Conservation (phyloP, 805 yeast species). For the Suhomyces faveliae region DNA sequence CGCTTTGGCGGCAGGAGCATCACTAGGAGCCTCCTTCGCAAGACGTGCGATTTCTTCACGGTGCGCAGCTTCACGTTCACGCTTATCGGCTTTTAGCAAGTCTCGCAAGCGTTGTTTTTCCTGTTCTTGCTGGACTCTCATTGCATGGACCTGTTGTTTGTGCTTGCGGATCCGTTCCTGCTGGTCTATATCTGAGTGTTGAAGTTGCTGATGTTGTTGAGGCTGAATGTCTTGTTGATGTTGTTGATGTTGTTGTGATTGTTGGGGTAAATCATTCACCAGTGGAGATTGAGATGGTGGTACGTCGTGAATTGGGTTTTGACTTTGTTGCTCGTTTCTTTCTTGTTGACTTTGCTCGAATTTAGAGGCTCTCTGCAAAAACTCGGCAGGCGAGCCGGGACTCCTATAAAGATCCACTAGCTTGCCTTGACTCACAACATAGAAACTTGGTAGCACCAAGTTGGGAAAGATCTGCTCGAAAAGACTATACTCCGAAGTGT, state of each 20-base stretch:
- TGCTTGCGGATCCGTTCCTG: slow-evolving; percentile 5
- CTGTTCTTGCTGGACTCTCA: slow-evolving; percentile 41
- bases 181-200: background rate
- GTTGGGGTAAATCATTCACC: no score
- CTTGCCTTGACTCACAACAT: slow-evolving; percentile 49
- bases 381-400: slow-evolving; percentile 23
- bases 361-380: slow-evolving; percentile 20
- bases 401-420: slow-evolving; percentile 44
- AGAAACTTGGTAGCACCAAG: slow-evolving; percentile 53
- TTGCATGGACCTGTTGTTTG: slow-evolving; percentile 3
- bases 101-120: slow-evolving; percentile 58
- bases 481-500: slow-evolving; percentile 18
- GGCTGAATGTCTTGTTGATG: background rate
- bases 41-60: slow-evolving; percentile 6
- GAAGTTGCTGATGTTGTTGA: background rate
- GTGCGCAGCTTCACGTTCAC: slow-evolving; percentile 35
- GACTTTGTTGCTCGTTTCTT: slow-evolving; percentile 4
- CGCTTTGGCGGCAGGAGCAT: slow-evolving; percentile 11
- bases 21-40: slow-evolving; percentile 16
- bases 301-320: background rate
- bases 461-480: slow-evolving; percentile 59
- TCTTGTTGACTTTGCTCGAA: slow-evolving; percentile 11
- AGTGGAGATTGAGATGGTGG: background rate
- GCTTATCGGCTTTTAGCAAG: slow-evolving; percentile 52
- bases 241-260: background rate